A percentile compares a stretch with the other conserved stretches of the same genome.
Evolutionary conservation across 1,139 yeast genomes (phyloP).

Genomic region (Kodamaea alishanica): DNA sequence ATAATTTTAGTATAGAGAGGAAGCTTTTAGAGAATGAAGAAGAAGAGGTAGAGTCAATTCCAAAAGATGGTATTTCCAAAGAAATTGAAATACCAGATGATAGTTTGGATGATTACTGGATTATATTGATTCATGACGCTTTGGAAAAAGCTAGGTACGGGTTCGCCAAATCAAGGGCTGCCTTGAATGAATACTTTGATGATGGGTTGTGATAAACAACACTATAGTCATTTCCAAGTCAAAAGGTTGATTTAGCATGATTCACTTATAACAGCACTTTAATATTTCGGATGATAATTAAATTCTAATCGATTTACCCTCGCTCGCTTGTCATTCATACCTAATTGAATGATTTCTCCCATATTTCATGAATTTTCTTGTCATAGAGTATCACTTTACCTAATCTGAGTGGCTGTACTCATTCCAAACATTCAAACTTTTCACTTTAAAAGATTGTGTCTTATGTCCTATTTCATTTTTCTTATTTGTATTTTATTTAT

Average conservation of each 20-base stretch:
- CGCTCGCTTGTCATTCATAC: too few species aligned
- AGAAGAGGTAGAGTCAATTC: background rate
- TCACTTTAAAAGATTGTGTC: background rate
- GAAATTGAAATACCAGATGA: conserved; percentile 13
- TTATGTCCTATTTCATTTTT: conserved; percentile 1
- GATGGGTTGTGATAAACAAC: conserved; percentile 27
- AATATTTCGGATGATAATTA: too few species aligned
- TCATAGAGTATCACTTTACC: too few species aligned
- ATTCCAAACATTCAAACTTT: too few species aligned
- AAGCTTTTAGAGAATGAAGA: conserved; percentile 1
- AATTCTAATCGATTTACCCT: too few species aligned
- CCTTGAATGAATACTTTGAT: conserved; percentile 58
- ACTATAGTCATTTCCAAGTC: too few species aligned
- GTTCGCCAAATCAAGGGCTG: conserved; percentile 52
- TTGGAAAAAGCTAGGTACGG: conserved; percentile 54
- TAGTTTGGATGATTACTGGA: conserved; percentile 44
- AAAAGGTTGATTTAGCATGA: too few species aligned
- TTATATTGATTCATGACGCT: conserved; percentile 50
- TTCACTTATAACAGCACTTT: too few species aligned
- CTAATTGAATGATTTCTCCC: too few species aligned
- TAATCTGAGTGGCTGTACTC: too few species aligned
- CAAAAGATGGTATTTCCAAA: background rate
- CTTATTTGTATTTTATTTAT: conserved; percentile 3
- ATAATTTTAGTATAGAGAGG: conserved; percentile 28
- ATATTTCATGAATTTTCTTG: too few species aligned